Evolutionary conservation across 2,329 filamentous ascomycete species (phyloP).

Genomic region (Nectriaceae sp.): DNA sequence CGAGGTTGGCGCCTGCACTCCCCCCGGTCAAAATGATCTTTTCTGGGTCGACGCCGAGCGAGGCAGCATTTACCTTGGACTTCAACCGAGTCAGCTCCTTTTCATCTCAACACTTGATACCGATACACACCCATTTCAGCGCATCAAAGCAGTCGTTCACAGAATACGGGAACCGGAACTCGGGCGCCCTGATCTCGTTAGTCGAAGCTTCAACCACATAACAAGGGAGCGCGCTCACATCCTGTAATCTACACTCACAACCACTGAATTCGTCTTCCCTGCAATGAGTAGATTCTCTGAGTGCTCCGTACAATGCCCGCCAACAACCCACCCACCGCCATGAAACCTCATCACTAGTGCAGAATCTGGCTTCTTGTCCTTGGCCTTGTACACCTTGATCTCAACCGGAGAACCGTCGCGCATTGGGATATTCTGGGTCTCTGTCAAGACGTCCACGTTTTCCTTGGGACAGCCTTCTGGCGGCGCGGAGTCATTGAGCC

Average conservation of each 20-base stretch:
- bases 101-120: no score
- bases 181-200: slow-evolving; percentile 36
- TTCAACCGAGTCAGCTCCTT: slow-evolving; percentile 11
- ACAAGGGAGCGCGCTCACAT: slow-evolving; percentile 25
- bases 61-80: slow-evolving; percentile 32
- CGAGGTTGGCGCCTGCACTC: slow-evolving; percentile 39
- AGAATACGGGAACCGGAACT: slow-evolving; percentile 36
- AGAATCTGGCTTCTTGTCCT: slow-evolving; percentile 25
- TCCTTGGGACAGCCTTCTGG: slow-evolving; percentile 32
- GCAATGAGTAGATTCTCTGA: slow-evolving; percentile 38
- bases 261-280: slow-evolving; percentile 33
- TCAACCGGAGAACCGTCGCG: slow-evolving; percentile 37
- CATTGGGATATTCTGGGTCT: slow-evolving; percentile 28
- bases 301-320: slow-evolving; percentile 36
- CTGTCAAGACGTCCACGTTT: slow-evolving; percentile 35
- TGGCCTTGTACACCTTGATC: slow-evolving; percentile 35
- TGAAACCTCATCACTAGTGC: slow-evolving; percentile 37
- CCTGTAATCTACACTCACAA: slow-evolving; percentile 41
- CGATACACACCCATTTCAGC: slow-evolving; percentile 35
- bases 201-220: background rate
- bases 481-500: slow-evolving; percentile 27
- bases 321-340: slow-evolving; percentile 39
- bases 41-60: slow-evolving; percentile 34
- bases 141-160: slow-evolving; percentile 39
- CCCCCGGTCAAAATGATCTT: slow-evolving; percentile 38